Percentiles rank a stretch among this genome's conserved stretches.
phyloP scores from a whole-genome alignment of 1,284 basidiomycete genomes.

The Ustilago sp. region DNA sequence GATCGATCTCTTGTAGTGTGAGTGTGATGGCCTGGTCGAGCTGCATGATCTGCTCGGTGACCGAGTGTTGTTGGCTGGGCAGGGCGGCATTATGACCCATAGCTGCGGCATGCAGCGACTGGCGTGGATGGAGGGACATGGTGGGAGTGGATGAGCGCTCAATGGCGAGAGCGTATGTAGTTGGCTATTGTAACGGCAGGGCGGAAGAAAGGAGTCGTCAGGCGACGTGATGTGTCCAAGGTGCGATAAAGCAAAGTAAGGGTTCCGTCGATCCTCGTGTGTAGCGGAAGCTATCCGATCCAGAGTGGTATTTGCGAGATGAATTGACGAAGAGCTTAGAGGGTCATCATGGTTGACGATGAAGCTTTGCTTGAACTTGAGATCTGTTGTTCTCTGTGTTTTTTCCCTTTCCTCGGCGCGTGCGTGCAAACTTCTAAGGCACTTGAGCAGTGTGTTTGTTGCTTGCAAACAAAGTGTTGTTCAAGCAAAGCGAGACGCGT shows the following conservation, averaged over 20 bases:
- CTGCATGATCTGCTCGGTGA: conserved; percentile 88
- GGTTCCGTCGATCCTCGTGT: neutral
- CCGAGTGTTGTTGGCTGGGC: conserved; percentile 69
- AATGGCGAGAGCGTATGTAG: neutral
- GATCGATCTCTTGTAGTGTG: conserved; percentile 83
- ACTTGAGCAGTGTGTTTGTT: conserved; percentile 23
- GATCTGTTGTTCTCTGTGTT: conserved; percentile 13
- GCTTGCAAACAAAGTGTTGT: neutral
- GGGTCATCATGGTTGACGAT: conserved; percentile 7
- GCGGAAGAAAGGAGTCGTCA: neutral
- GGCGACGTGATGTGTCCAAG: neutral
- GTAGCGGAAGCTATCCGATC: neutral
- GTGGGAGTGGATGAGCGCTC: neutral
- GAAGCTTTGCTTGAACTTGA: neutral
- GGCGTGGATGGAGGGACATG: conserved; percentile 50
- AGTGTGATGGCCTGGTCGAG: conserved; percentile 95
- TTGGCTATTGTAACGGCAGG: neutral
- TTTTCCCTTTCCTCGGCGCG: conserved; percentile 8
- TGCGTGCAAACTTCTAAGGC: conserved; percentile 15
- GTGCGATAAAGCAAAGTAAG: neutral
- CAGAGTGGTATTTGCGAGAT: neutral
- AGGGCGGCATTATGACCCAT: conserved; percentile 35
- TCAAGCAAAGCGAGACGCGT: conserved; percentile 26
- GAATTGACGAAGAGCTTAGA: neutral
- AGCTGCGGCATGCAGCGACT: conserved; percentile 51